Evolutionary conservation across 805 yeast species (phyloP), one percentile per base, ranked within the genome.

Genomic region (Metschnikowia vanudenii): DNA sequence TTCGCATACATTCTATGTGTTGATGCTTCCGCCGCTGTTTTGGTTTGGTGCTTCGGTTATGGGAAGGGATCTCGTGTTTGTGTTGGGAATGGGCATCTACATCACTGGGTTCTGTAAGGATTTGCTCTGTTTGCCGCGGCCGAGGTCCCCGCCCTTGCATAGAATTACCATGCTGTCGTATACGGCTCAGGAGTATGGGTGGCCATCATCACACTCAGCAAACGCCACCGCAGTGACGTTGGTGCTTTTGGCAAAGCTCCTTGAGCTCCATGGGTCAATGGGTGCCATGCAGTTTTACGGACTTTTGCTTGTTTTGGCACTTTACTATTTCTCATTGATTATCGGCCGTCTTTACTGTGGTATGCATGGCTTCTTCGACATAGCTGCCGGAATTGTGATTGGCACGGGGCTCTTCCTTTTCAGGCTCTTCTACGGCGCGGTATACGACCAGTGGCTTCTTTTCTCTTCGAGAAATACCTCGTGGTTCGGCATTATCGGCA

Each of bases 161-260:
- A 75, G 99, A 57, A 82, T 92, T 55, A 90, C 98, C 9, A 78
- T 92, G 81, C 83, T 91, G 48, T 84, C 85, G n/a, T 88, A 88
- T 54, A 94, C 98, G 0, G 79, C 96, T 2, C 81, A 85, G 57
- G 99, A 92, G 63, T 92, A 92, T 64, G 99, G 99, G 3, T 89
- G 91, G 57, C 99, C 98, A 0, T 81, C 90, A 34, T 84, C 95
- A 3, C 99, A 92, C 64, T 78, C 92, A n/a, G 95, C 97, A 29
- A 94, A 92, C 65, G 97, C 97, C 4, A 82, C 95, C 0, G 85
- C 88, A 0, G 96, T 88, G 3, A 79, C 88, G 0, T 57, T 88
- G 22, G 67, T 84, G 36, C 60, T 69, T 32, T 44, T 54, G 9
- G 36, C 39, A 1, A 45, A 46, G 36, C 48, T 56, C 49, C n/a